Conservation (phyloP, 805 yeast genomes). For the Monosporozyma solicola region DNA sequence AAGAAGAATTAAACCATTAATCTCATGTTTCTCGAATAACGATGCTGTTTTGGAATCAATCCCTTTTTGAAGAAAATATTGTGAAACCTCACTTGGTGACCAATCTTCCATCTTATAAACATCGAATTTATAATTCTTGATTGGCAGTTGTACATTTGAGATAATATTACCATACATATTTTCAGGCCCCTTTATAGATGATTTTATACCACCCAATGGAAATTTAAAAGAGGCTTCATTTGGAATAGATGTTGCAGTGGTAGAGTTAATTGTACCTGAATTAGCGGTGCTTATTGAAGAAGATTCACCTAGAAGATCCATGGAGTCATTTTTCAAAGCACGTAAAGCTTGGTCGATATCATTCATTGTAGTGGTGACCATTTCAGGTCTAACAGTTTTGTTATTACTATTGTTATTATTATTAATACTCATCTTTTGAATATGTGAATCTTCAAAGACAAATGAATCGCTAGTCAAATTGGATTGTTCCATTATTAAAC, state of each 20-base stretch:
- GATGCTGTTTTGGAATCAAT: slow-evolving; percentile 63
- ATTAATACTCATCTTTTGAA: neutral
- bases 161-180: neutral
- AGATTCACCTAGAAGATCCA: slow-evolving; percentile 8
- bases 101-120: slow-evolving; percentile 43
- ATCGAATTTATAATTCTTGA: neutral
- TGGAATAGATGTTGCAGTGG: neutral
- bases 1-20: slow-evolving; percentile 74
- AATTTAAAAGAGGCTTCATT: neutral
- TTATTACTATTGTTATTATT: neutral
- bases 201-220: neutral
- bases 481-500: slow-evolving; percentile 7
- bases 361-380: slow-evolving; percentile 44
- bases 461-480: neutral
- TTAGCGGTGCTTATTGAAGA: neutral
- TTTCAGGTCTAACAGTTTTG: neutral
- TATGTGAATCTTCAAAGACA: neutral
- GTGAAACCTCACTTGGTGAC: slow-evolving; percentile 79
- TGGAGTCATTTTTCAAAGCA: slow-evolving; percentile 41
- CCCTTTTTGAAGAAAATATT: slow-evolving; percentile 62
- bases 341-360: slow-evolving; percentile 67
- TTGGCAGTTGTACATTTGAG: no score
- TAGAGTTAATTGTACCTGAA: neutral
- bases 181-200: neutral
- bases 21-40: slow-evolving; percentile 76